Evolutionary conservation across 75 land plant species (phyloP), one percentile per base, ranked within the genome.

Genomic region (Pinus albicaulis): DNA sequence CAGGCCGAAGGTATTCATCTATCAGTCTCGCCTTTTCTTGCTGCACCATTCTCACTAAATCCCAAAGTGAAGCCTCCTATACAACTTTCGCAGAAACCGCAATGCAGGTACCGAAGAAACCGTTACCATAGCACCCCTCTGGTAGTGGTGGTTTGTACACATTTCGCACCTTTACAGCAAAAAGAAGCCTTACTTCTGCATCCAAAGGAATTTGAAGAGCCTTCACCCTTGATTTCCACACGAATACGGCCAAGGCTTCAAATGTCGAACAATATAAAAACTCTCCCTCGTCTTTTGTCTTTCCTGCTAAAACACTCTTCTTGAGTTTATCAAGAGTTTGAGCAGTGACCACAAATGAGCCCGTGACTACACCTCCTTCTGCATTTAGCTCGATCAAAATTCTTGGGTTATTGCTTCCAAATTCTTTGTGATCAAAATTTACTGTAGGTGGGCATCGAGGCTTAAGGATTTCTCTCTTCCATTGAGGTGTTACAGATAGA

Each of bases 181-280:
- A 20, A 20, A 6, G 7, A 22, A 59, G 62, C 10, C 8, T 26
- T 10, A 59, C 62, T 24, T 59, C 2, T 23, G 24, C 24, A 59
- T 59, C 62, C 0, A 7, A 10, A 22, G 62, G 8, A 59, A 59
- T n/a, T 22, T 22, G 0, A 24, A 53, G 52, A 7, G 75, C 75
- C 20, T 16, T 56, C 20, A 56, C 57, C 53, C 75, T 74, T 20
- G 24, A 74, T 22, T 53, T 74, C 75, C 75, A 74, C 63, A 74
- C 63, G 57, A 74, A 56, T 56, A 59, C 28, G 3, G 75, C 31
- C 57, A 74, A 74, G 34, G 75, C 75, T 56, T 74, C 75, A 25
- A 74, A 74, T 1, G 25, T 74, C 5, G 57, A 52, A 26, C 75
- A 74, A 52, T 74, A 8, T 44, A 44, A 44, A 44, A 7, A 8